These are phyloP conservation scores for Articulospora tetracladia DNA, from an alignment of 495 filamentous ascomycete species.

Conservation along the genomic window DNA sequence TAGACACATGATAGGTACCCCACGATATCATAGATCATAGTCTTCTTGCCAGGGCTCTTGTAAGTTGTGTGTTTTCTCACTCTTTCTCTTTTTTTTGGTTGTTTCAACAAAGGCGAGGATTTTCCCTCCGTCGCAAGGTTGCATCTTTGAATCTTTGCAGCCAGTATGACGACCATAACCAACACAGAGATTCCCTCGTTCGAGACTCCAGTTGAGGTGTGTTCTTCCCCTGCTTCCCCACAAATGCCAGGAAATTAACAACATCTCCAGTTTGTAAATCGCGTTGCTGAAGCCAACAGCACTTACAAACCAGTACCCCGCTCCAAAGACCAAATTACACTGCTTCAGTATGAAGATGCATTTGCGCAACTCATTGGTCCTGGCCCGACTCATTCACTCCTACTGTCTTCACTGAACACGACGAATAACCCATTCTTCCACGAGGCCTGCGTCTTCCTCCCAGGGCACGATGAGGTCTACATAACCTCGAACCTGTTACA, in stretches of 20 bases:
- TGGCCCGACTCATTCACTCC: slow-evolving; percentile 30
- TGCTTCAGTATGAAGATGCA: slow-evolving; percentile 19
- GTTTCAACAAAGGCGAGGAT: background rate
- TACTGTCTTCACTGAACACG: slow-evolving; percentile 32
- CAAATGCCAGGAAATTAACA: background rate
- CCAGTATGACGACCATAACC: slow-evolving; percentile 28
- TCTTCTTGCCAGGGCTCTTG: background rate
- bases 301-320: slow-evolving; percentile 9
- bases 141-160: background rate
- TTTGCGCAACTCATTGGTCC: slow-evolving; percentile 20
- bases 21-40: background rate
- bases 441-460: slow-evolving; percentile 53
- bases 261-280: slow-evolving; percentile 17
- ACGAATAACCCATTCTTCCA: slow-evolving; percentile 50
- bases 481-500: slow-evolving; percentile 52
- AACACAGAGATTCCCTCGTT: slow-evolving; percentile 21
- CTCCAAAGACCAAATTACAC: slow-evolving; percentile 16
- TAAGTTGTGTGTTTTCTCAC: background rate
- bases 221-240: background rate
- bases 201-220: slow-evolving; percentile 20
- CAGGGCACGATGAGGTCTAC: slow-evolving; percentile 47
- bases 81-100: background rate
- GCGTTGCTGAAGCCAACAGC: slow-evolving; percentile 19
- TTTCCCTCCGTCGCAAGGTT: background rate
- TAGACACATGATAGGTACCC: too few species aligned